Evolutionary conservation across 1,139 yeast species (phyloP), one percentile per base, ranked within the genome.

Genomic region (Blastobotrys indianensis): DNA sequence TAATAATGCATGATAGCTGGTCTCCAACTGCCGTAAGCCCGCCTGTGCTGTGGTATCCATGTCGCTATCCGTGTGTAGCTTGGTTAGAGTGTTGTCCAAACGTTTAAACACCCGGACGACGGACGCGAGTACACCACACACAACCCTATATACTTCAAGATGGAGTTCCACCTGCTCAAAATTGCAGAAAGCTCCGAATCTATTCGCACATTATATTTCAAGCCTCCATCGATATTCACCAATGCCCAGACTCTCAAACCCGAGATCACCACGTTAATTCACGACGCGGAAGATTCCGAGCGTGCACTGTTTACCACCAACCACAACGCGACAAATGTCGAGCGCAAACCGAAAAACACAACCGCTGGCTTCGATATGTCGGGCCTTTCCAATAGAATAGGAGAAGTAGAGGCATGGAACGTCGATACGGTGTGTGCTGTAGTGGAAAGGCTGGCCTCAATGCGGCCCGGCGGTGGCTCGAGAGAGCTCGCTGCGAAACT

Each of bases 141-240:
- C 35, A 39, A 15, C 17, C n/a, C n/a, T n/a, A n/a, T n/a, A 25
- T 53, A 46, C 45, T 49, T 49, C 34, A 29, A 42, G 13, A 52
- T 56, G 56, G 61, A 56, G 17, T 55, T 55, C 34, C 55, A 55
- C 41, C 46, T 61, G n/a, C 48, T 51, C 12, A 54, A 54, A 40
- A 51, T 62, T 12, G 51, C 50, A 6, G 61, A 58, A 32, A 44
- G 57, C 28, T 58, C 66, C 0, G 56, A 59, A 47, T 68, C 65
- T 6, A 63, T 59, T 34, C 58, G 57, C 37, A 60, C 69, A 2
- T 66, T 72, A 8, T 63, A 73, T 45, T 79, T 79, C 57, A 60
- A 70, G 2, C 68, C 73, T 0, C 75, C 84, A 0, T 85, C 85
- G 1, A 72, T 78, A 32, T 82, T 82, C 63, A 78, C 86, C 34